Evolutionary conservation across 2,329 filamentous ascomycete species (phyloP).

Genomic region (Fusarium pininemorale): DNA sequence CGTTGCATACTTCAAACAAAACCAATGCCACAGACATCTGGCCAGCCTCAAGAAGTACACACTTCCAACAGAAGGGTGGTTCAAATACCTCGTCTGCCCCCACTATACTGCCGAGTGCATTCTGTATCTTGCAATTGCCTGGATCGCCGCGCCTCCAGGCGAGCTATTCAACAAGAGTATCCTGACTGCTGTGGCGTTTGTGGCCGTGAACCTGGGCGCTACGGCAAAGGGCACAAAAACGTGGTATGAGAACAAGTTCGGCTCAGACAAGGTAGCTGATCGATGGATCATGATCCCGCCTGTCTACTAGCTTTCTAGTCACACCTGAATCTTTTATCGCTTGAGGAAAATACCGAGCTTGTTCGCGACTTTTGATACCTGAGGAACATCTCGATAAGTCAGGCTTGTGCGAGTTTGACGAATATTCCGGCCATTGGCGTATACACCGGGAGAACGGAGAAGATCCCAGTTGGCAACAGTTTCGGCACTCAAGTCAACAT

Average conservation of each 20-base stretch:
- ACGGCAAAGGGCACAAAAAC: constrained; percentile 80
- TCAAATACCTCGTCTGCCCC: constrained; percentile 78
- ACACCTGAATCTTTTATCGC: constrained; percentile 45
- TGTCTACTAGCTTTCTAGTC: constrained; percentile 58
- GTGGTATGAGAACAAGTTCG: constrained; percentile 85
- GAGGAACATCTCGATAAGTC: constrained; percentile 87
- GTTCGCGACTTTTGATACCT: constrained; percentile 77
- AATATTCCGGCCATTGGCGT: constrained; percentile 62
- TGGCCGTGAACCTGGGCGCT: constrained; percentile 79
- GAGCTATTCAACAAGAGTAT: constrained; percentile 76
- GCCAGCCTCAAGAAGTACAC: constrained; percentile 82
- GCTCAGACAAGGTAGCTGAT: constrained; percentile 65
- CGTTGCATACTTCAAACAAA: constrained; percentile 76
- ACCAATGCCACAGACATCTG: constrained; percentile 76
- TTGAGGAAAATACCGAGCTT: constrained; percentile 66
- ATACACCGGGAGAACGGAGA: constrained; percentile 60
- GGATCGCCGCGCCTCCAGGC: constrained; percentile 76
- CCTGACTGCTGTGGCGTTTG: constrained; percentile 75
- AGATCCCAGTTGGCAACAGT: constrained; percentile 79
- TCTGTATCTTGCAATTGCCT: constrained; percentile 81
- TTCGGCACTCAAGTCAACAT: constrained; percentile 68
- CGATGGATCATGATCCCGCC: constrained; percentile 83
- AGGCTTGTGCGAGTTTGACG: constrained; percentile 74
- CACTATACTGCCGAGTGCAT: constrained; percentile 92
- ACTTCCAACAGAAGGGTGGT: constrained; percentile 77